Evolutionary conservation across 768 basidiomycete genomes (phyloP), one percentile per base, ranked within the genome.

Genomic region (Cubamyces lactineus): DNA sequence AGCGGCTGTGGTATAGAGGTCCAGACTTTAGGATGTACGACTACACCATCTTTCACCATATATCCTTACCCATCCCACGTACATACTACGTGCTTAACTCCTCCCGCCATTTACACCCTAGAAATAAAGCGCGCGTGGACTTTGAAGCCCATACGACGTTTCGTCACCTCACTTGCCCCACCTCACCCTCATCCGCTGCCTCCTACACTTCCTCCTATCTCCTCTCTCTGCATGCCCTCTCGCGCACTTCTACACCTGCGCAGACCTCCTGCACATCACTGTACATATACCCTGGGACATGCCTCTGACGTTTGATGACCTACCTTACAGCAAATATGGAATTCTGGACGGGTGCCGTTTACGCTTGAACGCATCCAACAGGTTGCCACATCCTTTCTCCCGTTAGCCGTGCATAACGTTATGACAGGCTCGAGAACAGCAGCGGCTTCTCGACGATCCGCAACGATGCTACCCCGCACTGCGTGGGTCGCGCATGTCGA

Each of bases 1-100:
- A 28, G 48, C 53, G 52, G 30, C 55, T 63, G 62, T 63, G 62
- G 57, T 59, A 59, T 63, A 63, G 62, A 63, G 62, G 57, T 46
- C 53, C 57, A 26, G 51, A 28, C 48, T 52, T n/a, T 41, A 59
- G 57, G 57, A 51, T 63, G 62, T 63, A 62, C 45, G 21, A 63
- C 45, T 59, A 59, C 47, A 34, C 34, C 42, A 46, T 48, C 56
- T 57, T 51, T 43, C 51, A 34, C 41, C 39, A 59, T 63, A 59
- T 63, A 63, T 55, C 45, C 43, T 28, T 46, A 53, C 41, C 47
- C 16, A 43, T 13, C 48, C 17, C 54, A 52, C 55, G 61, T 62
- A 57, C 53, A 61, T 39, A 54, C 30, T 46, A 57, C 50, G 55
- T 57, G 61, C 50, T 53, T 47, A 57, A 56, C 55, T 43, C 42